Conservation (phyloP, 257 asterid genomes). For the Nicotiana obtusifolia region DNA sequence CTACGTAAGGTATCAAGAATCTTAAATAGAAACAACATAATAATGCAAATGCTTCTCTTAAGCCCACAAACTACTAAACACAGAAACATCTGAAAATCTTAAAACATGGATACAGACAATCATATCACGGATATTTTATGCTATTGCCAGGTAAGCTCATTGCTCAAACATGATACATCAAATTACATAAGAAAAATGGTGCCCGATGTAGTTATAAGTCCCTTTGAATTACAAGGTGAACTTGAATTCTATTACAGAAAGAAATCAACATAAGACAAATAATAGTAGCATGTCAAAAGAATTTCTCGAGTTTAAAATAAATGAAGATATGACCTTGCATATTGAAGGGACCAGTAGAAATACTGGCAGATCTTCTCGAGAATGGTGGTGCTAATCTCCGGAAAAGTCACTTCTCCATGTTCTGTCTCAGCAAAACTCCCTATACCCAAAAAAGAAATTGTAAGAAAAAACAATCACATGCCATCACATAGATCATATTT, state of each 20-base stretch:
- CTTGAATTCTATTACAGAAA: not conserved
- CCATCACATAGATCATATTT: not conserved
- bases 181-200: not conserved
- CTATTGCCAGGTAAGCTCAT: not conserved
- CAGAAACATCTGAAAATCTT: not conserved
- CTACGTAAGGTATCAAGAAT: not conserved
- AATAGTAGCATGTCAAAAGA: not conserved
- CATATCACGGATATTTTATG: not conserved
- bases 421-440: conserved; percentile 86
- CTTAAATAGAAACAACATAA: not conserved
- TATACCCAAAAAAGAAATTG: conserved; percentile 15
- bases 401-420: conserved; percentile 80
- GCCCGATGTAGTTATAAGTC: not conserved
- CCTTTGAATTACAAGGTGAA: not conserved
- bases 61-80: not conserved
- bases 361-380: conserved; percentile 96
- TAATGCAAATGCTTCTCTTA: not conserved
- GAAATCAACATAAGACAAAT: not conserved
- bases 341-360: conserved; percentile 95
- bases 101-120: not conserved
- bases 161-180: not conserved
- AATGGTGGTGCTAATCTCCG: conserved; percentile 83
- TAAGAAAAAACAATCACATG: not conserved
- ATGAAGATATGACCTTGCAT: conserved; percentile 58
- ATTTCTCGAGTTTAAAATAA: not conserved